Evolutionary conservation across 306 rosid species (phyloP).

Genomic region (Phaseolus lunatus): DNA sequence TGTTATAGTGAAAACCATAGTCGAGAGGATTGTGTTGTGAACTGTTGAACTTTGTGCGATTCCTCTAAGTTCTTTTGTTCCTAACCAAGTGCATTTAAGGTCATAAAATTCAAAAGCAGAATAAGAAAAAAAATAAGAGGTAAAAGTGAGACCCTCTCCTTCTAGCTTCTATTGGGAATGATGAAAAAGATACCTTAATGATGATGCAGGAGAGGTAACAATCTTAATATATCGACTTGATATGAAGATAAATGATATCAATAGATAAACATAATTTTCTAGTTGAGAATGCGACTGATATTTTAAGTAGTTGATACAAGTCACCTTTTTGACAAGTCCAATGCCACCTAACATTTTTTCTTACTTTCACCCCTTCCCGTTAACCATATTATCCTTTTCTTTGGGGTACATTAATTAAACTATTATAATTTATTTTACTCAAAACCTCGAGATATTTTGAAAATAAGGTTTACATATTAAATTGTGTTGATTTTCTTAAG

Average conservation of each 20-base stretch:
- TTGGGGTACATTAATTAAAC: background rate
- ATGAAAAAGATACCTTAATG: too few relatives aligned
- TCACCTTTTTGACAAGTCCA: conserved; percentile 53
- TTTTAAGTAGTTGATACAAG: conserved; percentile 39
- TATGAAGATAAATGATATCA: conserved; percentile 38
- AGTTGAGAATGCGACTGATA: conserved; percentile 32
- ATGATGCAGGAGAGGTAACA: conserved; percentile 14
- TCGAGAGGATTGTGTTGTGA: too few relatives aligned
- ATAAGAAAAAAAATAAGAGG: conserved; percentile 11
- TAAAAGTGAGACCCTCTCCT: conserved; percentile 15
- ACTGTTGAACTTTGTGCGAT: background rate
- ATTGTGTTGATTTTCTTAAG: too few relatives aligned
- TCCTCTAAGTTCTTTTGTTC: background rate
- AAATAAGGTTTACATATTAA: background rate
- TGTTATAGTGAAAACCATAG: background rate
- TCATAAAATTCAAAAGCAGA: conserved; percentile 3
- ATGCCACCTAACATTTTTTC: conserved; percentile 43
- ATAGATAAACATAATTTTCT: conserved; percentile 45
- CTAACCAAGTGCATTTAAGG: background rate
- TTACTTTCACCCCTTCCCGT: background rate
- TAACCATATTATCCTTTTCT: conserved; percentile 18
- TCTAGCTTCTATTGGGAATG: background rate
- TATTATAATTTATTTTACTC: background rate
- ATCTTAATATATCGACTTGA: conserved; percentile 29
- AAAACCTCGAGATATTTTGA: background rate